Evolutionary conservation across 768 basidiomycete genomes (phyloP).

Genomic region (Mycena venus): DNA sequence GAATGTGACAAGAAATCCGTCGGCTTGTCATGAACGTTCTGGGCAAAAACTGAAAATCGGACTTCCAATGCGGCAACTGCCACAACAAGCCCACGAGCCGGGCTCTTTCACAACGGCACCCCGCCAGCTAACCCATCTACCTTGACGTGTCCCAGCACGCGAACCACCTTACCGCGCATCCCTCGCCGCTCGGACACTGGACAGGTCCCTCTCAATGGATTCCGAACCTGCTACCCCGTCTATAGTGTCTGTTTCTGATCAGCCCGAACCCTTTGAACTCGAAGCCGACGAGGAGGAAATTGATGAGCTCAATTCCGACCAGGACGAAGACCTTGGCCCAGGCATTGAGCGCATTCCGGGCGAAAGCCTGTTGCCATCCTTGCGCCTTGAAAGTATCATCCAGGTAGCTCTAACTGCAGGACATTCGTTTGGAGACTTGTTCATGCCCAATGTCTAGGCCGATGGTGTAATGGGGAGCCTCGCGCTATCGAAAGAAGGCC

Average conservation of each 20-base stretch:
- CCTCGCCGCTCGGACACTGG: not conserved
- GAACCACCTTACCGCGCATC: not conserved
- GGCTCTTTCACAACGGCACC: not conserved
- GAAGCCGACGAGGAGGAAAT: constrained; percentile 70
- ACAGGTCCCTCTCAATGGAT: constrained; percentile 18
- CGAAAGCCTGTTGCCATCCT: constrained; percentile 74
- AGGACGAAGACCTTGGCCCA: constrained; percentile 51
- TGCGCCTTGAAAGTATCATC: constrained; percentile 78
- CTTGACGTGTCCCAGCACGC: constrained; percentile 5
- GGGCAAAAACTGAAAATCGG: not conserved
- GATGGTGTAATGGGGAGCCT: constrained; percentile 77
- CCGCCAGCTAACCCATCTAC: not conserved
- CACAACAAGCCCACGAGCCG: not conserved
- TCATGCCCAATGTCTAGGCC: constrained; percentile 62
- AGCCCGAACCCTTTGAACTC: constrained; percentile 20
- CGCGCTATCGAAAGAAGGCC: constrained; percentile 80
- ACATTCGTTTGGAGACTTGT: not conserved
- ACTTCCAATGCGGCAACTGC: not conserved
- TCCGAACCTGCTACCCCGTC: constrained; percentile 31
- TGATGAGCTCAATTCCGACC: constrained; percentile 75
- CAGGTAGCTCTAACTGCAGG: constrained; percentile 11
- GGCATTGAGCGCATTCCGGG: constrained; percentile 66
- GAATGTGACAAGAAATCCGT: not conserved
- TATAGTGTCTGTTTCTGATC: constrained; percentile 14
- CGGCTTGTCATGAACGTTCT: not conserved